Base-by-base conservation (phyloP, 2,329 filamentous ascomycete genomes). In the Clonostachys solani region DNA sequence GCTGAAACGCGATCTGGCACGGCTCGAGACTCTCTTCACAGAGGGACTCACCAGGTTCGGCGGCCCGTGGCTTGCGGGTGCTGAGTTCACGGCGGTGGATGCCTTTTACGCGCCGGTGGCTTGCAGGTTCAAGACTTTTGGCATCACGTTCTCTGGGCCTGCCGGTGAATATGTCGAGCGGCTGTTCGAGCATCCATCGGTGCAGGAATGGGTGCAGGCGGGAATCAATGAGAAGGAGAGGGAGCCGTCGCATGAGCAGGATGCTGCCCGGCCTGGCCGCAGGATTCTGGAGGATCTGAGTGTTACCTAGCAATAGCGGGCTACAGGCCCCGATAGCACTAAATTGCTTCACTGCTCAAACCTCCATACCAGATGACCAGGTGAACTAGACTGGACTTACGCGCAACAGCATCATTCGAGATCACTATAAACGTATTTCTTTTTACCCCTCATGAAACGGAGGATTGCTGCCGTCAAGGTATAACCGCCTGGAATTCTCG, bases 31-130 rank as follows among this genome's bases (percentile, higher is more conserved):
- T 36, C 58, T 73, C 15, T 72, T 70, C 56, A 56, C 53, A 13
- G 60, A 71, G 18, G 71, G 69, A 0, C 41, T 72, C 9, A 49
- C 50, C 1, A 59, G 50, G 47, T 73, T 73, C 49, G 68, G 68
- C 4, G 70, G 70, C 0, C 70, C 70, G 4, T 73, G 60, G 56
- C 44, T 73, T 23, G 67, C 66, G 0, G 70, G 70, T 5, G 38
- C 43, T 12, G 56, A 59, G 35, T 73, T 73, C 19, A 62, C 59
- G 2, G 61, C 61, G 0, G 68, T 57, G 1, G 70, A 73, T 48
- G 70, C 69, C 19, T 70, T 72, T 50, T 73, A 59, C 50, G 67
- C 69, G 13, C 70, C 70, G 0, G 51, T 73, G 15, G 70, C 67
- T n/a, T 60, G 63, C 23, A 55, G 71, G 18, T 46, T 63, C 23